Percentiles rank a stretch among this genome's conserved stretches.
Evolutionary conservation across 495 filamentous ascomycete genomes (phyloP).

Genomic region (Astrocystis sublimbata): DNA sequence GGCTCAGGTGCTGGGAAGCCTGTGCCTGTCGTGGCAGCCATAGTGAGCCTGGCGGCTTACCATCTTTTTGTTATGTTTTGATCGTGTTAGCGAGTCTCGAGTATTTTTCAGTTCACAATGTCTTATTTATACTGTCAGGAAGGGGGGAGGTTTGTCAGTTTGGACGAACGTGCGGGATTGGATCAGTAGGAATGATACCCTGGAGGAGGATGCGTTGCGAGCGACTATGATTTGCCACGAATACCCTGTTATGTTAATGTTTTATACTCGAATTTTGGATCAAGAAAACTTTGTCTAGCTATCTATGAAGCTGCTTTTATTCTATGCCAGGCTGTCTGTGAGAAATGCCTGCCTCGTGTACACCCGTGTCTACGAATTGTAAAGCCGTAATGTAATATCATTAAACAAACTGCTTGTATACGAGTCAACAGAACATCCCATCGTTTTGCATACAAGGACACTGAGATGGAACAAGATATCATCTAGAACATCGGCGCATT

Average conservation of each 20-base stretch:
- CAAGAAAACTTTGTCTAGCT: not conserved
- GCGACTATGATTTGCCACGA: slow-evolving; percentile 8
- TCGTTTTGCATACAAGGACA: too few species aligned
- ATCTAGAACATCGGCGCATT: too few species aligned
- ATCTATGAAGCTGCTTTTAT: not conserved
- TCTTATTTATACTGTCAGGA: too few species aligned
- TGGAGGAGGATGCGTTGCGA: slow-evolving; percentile 3
- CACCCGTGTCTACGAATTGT: too few species aligned
- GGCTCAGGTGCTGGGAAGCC: slow-evolving; percentile 5
- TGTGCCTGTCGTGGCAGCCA: not conserved
- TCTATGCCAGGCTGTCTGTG: too few species aligned
- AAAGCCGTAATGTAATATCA: too few species aligned
- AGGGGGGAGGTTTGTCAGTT: not conserved
- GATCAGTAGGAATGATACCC: slow-evolving; percentile 15
- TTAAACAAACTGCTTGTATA: too few species aligned
- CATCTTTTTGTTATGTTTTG: not conserved
- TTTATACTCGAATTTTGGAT: not conserved
- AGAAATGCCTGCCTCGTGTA: not conserved
- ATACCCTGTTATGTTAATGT: slow-evolving; percentile 16
- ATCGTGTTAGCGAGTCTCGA: not conserved
- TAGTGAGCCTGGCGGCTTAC: slow-evolving; percentile 8
- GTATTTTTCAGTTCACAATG: not conserved
- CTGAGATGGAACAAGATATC: too few species aligned
- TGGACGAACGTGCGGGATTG: slow-evolving; percentile 5
- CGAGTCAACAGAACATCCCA: too few species aligned